phyloP scores from a whole-genome alignment of 805 yeast genomes.

The Kodamaea leandrae region DNA sequence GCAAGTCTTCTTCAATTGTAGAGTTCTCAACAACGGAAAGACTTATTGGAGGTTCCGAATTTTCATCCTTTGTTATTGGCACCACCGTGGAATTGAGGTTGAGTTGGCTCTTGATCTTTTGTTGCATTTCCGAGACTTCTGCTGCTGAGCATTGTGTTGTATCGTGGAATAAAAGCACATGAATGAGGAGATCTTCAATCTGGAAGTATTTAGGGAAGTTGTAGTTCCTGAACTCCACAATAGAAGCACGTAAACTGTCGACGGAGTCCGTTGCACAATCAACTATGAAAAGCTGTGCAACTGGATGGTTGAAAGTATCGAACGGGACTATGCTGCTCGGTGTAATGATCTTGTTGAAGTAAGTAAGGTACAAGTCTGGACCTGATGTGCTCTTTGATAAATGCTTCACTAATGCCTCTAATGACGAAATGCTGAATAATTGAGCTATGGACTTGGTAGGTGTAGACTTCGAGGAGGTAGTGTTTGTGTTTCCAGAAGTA shows the following conservation, averaged over 20 bases:
- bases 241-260: constrained; percentile 54
- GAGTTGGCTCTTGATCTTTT: constrained; percentile 23
- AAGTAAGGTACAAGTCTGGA: constrained; percentile 49
- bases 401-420: constrained; percentile 29
- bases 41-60: not conserved
- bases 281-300: constrained; percentile 67
- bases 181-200: constrained; percentile 55
- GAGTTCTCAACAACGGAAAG: constrained; percentile 27
- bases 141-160: constrained; percentile 19
- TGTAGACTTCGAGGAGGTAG: constrained; percentile 3
- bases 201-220: constrained; percentile 64
- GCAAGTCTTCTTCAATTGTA: constrained; percentile 51
- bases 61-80: constrained; percentile 15
- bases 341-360: constrained; percentile 57
- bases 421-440: constrained; percentile 38
- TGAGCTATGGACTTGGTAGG: constrained; percentile 16
- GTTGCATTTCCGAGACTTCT: constrained; percentile 32
- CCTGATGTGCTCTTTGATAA: constrained; percentile 11
- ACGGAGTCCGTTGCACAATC: constrained; percentile 50
- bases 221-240: constrained; percentile 50
- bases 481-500: not conserved
- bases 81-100: constrained; percentile 27
- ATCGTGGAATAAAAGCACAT: constrained; percentile 34
- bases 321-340: constrained; percentile 65
- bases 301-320: constrained; percentile 86